Percentiles rank a stretch among this genome's conserved stretches.
phyloP scores from a whole-genome alignment of 805 yeast species.

The Saccharomycopsis guyanensis region DNA sequence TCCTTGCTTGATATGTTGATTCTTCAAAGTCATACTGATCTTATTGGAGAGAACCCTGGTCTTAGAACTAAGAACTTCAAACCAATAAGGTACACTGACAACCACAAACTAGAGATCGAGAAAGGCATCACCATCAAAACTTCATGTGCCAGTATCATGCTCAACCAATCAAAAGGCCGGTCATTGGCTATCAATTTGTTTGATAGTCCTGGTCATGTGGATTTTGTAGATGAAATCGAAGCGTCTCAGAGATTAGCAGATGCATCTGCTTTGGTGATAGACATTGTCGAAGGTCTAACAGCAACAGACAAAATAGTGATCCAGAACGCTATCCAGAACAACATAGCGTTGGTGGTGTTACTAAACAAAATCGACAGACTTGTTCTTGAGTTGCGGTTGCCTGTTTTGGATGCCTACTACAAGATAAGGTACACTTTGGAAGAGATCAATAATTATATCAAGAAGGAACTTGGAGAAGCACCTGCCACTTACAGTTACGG shows the following conservation, averaged over 20 bases:
- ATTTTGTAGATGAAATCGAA: slow-evolving; percentile 70
- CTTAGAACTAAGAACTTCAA: slow-evolving; percentile 30
- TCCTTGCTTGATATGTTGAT: slow-evolving; percentile 64
- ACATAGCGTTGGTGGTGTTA: slow-evolving; percentile 50
- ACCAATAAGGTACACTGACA: slow-evolving; percentile 63
- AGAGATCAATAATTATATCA: slow-evolving; percentile 51
- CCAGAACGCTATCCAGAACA: slow-evolving; percentile 41
- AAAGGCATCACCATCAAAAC: slow-evolving; percentile 64
- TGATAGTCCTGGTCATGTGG: slow-evolving; percentile 90
- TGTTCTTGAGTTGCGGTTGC: slow-evolving; percentile 68
- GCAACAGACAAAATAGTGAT: slow-evolving; percentile 45
- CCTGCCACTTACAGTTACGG: slow-evolving; percentile 25
- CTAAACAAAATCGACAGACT: slow-evolving; percentile 81
- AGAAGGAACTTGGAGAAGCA: slow-evolving; percentile 26
- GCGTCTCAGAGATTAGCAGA: slow-evolving; percentile 55
- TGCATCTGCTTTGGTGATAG: slow-evolving; percentile 64
- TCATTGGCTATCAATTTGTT: slow-evolving; percentile 56
- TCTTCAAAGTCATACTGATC: slow-evolving; percentile 50
- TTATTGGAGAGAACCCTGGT: slow-evolving; percentile 24
- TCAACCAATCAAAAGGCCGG: slow-evolving; percentile 44
- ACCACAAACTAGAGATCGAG: slow-evolving; percentile 56
- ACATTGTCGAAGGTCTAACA: slow-evolving; percentile 76
- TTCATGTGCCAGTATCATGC: slow-evolving; percentile 52
- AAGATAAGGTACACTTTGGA: slow-evolving; percentile 57
- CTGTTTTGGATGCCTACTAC: slow-evolving; percentile 64